Base-by-base conservation (phyloP, 805 yeast species). In the Pachysolen tannophilus region DNA sequence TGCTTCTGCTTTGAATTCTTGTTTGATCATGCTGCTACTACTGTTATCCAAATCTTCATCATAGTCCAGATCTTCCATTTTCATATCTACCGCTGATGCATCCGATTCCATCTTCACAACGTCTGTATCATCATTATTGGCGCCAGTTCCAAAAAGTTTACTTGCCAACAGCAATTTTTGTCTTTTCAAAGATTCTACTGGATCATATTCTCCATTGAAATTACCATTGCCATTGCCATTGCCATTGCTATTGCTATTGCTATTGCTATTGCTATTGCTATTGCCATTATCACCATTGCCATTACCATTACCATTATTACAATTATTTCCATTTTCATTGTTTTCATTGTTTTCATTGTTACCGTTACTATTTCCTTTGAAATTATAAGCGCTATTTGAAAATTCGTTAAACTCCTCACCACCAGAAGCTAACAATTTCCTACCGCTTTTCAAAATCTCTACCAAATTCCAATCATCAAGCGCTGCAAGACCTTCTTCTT, bases 341-440 rank as follows among this genome's bases (percentile, higher is more conserved):
- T n/a, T n/a, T n/a, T n/a, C n/a, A n/a, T n/a, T n/a, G n/a, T n/a
- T n/a, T n/a, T n/a, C n/a, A n/a, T n/a, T n/a, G n/a, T n/a, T n/a
- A n/a, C n/a, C n/a, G n/a, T n/a, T n/a, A n/a, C n/a, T n/a, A n/a
- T n/a, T n/a, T n/a, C n/a, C n/a, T n/a, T n/a, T n/a, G n/a, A n/a
- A n/a, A n/a, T n/a, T n/a, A n/a, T n/a, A n/a, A n/a, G n/a, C n/a
- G 14, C 38, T 26, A 26, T 42, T 43, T 5, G 38, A 39, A 11
- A 36, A 27, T 9, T 43, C 43, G 28, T 47, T 55, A 35, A 46
- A 57, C 30, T 61, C 69, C 6, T 50, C 52, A 9, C 79, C 81
- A 3, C 79, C 79, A 11, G 79, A 68, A 3, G 92, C 86, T 20
- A 83, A 61, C 10, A 83, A 61, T 33, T 75, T 69, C 30, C 61